Percentiles rank a stretch among this genome's conserved stretches.
phyloP scores from a whole-genome alignment of 2,329 filamentous ascomycete genomes.

The Aspergillus neoniger region DNA sequence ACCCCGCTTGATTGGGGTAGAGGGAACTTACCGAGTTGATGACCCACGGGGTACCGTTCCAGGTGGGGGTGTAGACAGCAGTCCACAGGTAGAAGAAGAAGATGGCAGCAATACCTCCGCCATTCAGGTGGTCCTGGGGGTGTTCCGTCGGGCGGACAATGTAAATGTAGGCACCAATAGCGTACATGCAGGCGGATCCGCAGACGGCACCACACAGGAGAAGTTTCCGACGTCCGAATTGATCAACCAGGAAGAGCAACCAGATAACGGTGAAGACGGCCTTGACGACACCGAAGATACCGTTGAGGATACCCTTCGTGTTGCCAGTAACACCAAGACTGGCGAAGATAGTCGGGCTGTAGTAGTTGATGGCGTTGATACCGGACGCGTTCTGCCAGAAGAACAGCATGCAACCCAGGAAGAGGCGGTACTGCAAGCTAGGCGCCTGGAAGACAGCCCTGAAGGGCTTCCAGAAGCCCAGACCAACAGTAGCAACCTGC shows the following conservation, averaged over 20 bases:
- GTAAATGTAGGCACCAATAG: constrained; percentile 38
- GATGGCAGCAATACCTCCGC: constrained; percentile 47
- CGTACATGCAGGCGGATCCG: constrained; percentile 49
- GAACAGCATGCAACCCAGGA: constrained; percentile 73
- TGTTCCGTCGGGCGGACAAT: constrained; percentile 35
- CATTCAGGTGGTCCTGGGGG: constrained; percentile 24
- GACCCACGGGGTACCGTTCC: constrained; percentile 77
- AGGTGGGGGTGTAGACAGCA: constrained; percentile 69
- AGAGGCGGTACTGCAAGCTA: constrained; percentile 69
- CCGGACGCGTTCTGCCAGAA: constrained; percentile 76
- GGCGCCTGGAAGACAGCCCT: constrained; percentile 53
- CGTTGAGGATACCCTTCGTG: constrained; percentile 33
- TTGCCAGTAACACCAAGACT: constrained; percentile 31
- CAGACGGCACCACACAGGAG: constrained; percentile 65
- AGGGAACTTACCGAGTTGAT: constrained; percentile 55
- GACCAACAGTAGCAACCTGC: constrained; percentile 62
- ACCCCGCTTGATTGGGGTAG: background rate
- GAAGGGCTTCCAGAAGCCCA: constrained; percentile 75
- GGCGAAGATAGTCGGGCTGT: constrained; percentile 67
- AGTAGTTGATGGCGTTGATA: constrained; percentile 83
- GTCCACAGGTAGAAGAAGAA: constrained; percentile 75
- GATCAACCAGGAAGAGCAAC: constrained; percentile 68
- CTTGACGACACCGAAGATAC: constrained; percentile 77
- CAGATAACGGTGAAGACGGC: constrained; percentile 67
- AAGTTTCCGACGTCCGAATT: constrained; percentile 62